These are phyloP conservation scores for Curvularia verruculosa DNA, from an alignment of 2,329 filamentous ascomycete genomes.

Conservation along the genomic window DNA sequence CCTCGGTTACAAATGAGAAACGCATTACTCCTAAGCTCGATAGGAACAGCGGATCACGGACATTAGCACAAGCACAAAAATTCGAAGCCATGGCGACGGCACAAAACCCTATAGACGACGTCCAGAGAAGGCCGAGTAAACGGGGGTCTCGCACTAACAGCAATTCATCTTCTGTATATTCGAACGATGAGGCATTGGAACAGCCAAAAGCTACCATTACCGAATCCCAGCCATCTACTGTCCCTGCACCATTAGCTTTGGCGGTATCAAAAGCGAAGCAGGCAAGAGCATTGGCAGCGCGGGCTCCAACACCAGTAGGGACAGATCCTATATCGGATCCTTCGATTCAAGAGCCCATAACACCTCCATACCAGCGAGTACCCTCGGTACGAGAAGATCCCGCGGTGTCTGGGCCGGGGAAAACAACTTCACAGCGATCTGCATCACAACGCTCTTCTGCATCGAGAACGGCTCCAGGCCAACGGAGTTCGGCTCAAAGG, in stretches of 20 bases:
- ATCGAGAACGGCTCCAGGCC: neutral
- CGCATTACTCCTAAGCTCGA: slow-evolving; percentile 29
- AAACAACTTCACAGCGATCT: neutral
- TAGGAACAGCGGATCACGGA: slow-evolving; percentile 33
- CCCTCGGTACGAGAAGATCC: slow-evolving; percentile 10
- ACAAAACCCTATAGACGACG: slow-evolving; percentile 8
- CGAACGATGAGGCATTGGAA: slow-evolving; percentile 1
- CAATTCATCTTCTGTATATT: slow-evolving; percentile 7
- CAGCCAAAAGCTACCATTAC: neutral
- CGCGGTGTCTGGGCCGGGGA: neutral
- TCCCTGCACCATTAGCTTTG: slow-evolving; percentile 8
- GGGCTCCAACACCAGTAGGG: neutral
- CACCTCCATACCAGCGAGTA: slow-evolving; percentile 12
- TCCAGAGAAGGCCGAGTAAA: neutral
- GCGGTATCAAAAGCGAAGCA: slow-evolving; percentile 4
- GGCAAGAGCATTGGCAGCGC: neutral
- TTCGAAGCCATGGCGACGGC: slow-evolving; percentile 38
- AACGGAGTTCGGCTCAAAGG: neutral
- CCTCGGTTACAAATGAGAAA: slow-evolving; percentile 15
- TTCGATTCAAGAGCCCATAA: slow-evolving; percentile 1
- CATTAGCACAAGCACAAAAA: slow-evolving; percentile 39
- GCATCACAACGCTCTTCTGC: neutral
- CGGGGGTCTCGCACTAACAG: slow-evolving; percentile 17
- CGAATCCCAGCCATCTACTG: slow-evolving; percentile 6
- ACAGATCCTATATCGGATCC: neutral